These are phyloP conservation scores for Phytophthora fragariaefolia DNA, from an alignment of 352 stramenopile species.

Conservation along the genomic window DNA sequence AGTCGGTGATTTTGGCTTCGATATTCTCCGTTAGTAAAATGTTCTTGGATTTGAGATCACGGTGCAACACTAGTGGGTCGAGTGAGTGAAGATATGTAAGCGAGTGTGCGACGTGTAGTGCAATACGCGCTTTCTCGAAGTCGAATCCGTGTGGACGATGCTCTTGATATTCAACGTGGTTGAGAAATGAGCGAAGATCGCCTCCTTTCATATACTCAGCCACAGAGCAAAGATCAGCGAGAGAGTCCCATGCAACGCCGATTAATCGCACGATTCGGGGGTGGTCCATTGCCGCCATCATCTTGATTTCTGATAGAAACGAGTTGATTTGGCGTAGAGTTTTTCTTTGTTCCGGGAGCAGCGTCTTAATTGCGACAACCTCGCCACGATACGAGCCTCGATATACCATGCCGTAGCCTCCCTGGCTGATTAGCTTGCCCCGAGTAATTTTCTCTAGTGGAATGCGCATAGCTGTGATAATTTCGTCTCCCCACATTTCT, in stretches of 20 bases:
- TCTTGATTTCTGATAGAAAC: slow-evolving; percentile 57
- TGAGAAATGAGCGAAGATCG: slow-evolving; percentile 46
- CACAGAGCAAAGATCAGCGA: slow-evolving; percentile 48
- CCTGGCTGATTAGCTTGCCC: slow-evolving; percentile 35
- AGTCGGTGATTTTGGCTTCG: slow-evolving; percentile 56
- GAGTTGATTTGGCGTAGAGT: slow-evolving; percentile 43
- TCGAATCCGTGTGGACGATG: slow-evolving; percentile 42
- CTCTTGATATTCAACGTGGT: slow-evolving; percentile 36
- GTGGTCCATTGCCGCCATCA: slow-evolving; percentile 52
- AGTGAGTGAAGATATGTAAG: slow-evolving; percentile 59
- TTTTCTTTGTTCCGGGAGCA: slow-evolving; percentile 41
- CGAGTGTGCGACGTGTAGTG: slow-evolving; percentile 38
- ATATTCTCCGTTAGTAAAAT: slow-evolving; percentile 41
- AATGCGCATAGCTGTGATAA: slow-evolving; percentile 45
- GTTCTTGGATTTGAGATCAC: slow-evolving; percentile 67
- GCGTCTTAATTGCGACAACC: slow-evolving; percentile 54
- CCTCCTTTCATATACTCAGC: slow-evolving; percentile 55
- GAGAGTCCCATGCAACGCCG: slow-evolving; percentile 58
- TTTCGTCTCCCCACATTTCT: slow-evolving; percentile 42
- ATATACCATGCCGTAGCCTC: slow-evolving; percentile 61
- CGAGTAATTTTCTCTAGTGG: slow-evolving; percentile 39
- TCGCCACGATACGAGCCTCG: slow-evolving; percentile 44
- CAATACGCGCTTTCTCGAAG: slow-evolving; percentile 42
- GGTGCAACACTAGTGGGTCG: slow-evolving; percentile 44
- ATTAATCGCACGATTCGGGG: slow-evolving; percentile 50